Base-by-base conservation (phyloP, 2,329 filamentous ascomycete species). In the Trichoderma hamatum region DNA sequence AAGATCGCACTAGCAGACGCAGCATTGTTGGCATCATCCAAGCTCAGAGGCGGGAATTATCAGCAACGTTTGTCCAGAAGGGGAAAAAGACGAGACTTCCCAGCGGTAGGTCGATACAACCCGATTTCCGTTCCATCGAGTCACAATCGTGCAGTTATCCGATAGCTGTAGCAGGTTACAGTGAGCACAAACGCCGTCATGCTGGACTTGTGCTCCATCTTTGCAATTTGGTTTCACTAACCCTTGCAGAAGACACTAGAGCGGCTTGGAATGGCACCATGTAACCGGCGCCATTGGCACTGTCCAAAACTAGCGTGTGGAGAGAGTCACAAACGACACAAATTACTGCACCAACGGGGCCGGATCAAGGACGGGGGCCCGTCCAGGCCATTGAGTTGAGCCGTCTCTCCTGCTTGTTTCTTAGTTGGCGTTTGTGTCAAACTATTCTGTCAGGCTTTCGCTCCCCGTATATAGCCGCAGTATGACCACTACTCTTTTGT, bases 381-480 rank as follows among this genome's bases (percentile, higher is more conserved):
- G 63, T 49, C 56, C 21, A 26, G 56, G 21, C 28, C 6, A 21
- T 51, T 51, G 64, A 49, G 58, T 68, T 68, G 58, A 28, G 34
- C 66, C 66, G 66, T 68, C 58, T 56, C 58, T 68, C 66, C 66
- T 62, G 36, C 19, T 32, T 32, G 46, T 51, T n/a, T 43, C 6
- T n/a, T 43, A 19, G 5, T n/a, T 51, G 4, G 28, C 30, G n/a
- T 60, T 28, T 49, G 39, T 49, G 39, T n/a, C 39, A 43, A 43
- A 43, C 39, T 43, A 39, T n/a, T 52, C 0, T 11, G 5, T 32
- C 21, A 19, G 26, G n/a, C 36, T 34, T 19, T 24, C 14, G 56
- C 13, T 34, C 65, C 39, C 46, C 24, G 49, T 67, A 67, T 67
- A 67, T 67, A 67, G 64, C 30, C 64, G 39, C 39, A 14, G 26